phyloP scores from a whole-genome alignment of 495 filamentous ascomycete genomes.

The Neurospora terricola region DNA sequence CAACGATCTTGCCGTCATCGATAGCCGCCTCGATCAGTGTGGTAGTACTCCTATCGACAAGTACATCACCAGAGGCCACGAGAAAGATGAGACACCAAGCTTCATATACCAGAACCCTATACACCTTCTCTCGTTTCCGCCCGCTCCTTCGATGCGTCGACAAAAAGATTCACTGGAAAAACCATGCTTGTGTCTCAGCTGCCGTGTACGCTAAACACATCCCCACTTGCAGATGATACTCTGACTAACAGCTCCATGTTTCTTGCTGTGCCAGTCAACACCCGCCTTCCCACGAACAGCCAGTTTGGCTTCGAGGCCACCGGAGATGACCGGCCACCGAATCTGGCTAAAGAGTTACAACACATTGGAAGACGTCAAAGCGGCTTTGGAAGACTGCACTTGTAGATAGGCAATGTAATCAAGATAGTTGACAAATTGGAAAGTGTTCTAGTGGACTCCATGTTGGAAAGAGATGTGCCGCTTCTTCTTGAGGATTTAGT shows the following conservation, averaged over 20 bases:
- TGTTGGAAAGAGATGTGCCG: too few relatives aligned
- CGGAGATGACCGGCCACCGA: background rate
- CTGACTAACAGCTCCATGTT: background rate
- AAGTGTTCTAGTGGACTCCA: background rate
- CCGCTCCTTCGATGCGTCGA: background rate
- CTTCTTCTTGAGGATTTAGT: too few relatives aligned
- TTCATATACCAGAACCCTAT: slow-evolving; percentile 16
- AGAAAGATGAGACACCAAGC: slow-evolving; percentile 19
- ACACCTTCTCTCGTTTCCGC: background rate
- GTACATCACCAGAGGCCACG: slow-evolving; percentile 34
- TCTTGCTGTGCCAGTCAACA: background rate
- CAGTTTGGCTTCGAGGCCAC: background rate
- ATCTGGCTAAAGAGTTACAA: background rate
- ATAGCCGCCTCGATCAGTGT: background rate
- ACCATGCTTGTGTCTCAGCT: background rate
- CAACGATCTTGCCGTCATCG: background rate
- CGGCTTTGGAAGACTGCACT: background rate
- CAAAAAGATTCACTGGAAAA: background rate
- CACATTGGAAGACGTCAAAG: background rate
- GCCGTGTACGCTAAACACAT: background rate
- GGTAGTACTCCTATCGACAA: slow-evolving; percentile 21
- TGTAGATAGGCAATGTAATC: background rate
- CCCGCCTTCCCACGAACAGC: background rate
- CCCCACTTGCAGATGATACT: background rate
- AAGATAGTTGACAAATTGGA: background rate